Percentiles rank a stretch among this genome's conserved stretches.
Evolutionary conservation across 208 protist genomes (phyloP).

Genomic region (Porcisia deanei): DNA sequence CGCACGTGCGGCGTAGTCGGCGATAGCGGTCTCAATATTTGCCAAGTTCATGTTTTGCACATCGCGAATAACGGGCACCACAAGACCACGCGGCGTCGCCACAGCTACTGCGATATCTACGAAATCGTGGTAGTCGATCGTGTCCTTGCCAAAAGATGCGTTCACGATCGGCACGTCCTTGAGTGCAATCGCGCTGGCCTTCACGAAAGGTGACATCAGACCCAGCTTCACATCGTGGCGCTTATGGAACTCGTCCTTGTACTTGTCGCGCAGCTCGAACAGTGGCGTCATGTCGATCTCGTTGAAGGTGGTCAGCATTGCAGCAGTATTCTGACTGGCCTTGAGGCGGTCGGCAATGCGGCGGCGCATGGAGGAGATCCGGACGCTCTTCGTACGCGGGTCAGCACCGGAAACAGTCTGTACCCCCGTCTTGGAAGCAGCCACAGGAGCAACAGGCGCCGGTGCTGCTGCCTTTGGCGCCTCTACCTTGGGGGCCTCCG

Average conservation of each 20-base stretch:
- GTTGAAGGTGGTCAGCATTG: slow-evolving; percentile 99
- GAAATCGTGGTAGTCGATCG: slow-evolving; percentile 98
- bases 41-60: slow-evolving; percentile 95
- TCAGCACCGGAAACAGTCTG: slow-evolving; percentile 52
- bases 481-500: slow-evolving; percentile 24
- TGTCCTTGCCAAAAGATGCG: slow-evolving; percentile 94
- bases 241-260: slow-evolving; percentile 98
- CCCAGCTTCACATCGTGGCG: slow-evolving; percentile 98
- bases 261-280: slow-evolving; percentile 94
- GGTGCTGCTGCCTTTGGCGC: slow-evolving; percentile 15
- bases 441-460: slow-evolving; percentile 29
- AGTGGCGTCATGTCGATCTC: slow-evolving; percentile 98
- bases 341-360: slow-evolving; percentile 98
- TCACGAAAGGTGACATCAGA: slow-evolving; percentile 99
- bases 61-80: slow-evolving; percentile 98
- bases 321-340: slow-evolving; percentile 98
- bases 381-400: slow-evolving; percentile 80
- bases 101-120: slow-evolving; percentile 98
- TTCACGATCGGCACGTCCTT: slow-evolving; percentile 97
- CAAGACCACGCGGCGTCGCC: slow-evolving; percentile 96
- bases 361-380: slow-evolving; percentile 95
- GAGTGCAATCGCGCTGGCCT: slow-evolving; percentile 95
- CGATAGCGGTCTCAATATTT: slow-evolving; percentile 96
- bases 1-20: slow-evolving; percentile 90
- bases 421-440: slow-evolving; percentile 31